A percentile compares a stretch with the other conserved stretches of the same genome.
Conservation (phyloP, 108 stramenopile species). For the Skeletonema menzelii region DNA sequence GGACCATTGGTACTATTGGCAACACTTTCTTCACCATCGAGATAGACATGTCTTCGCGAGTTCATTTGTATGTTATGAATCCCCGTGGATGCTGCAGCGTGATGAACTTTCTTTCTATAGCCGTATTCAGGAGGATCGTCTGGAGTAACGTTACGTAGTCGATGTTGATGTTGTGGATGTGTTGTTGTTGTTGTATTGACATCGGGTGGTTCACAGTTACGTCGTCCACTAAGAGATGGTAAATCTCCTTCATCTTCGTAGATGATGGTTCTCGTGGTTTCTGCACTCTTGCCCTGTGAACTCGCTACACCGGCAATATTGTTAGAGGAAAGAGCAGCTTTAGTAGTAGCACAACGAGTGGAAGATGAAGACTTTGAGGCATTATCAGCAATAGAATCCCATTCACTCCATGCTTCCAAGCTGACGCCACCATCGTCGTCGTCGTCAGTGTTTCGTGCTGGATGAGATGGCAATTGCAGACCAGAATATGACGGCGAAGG, state of each 20-base stretch:
- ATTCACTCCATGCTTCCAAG: neutral
- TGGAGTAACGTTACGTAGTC: neutral
- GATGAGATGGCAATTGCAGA: neutral
- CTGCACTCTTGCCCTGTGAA: neutral
- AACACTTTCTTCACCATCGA: neutral
- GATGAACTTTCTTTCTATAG: neutral
- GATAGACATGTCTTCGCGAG: neutral
- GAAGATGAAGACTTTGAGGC: neutral
- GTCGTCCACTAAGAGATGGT: neutral
- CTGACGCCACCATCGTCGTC: neutral
- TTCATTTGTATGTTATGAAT: neutral
- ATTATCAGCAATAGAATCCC: neutral
- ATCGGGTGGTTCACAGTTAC: slow-evolving; percentile 5
- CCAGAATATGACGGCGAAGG: neutral
- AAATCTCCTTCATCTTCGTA: neutral
- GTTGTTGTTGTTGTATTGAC: neutral
- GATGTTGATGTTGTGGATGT: neutral
- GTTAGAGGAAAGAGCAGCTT: neutral
- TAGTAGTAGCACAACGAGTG: neutral
- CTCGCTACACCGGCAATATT: neutral
- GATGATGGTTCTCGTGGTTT: neutral
- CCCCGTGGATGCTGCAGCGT: neutral
- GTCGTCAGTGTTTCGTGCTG: neutral
- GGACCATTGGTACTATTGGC: neutral
- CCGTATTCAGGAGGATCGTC: neutral